Percentiles rank a stretch among this genome's conserved stretches.
Evolutionary conservation across 768 basidiomycete genomes (phyloP).

Genomic region (Pisolithus microcarpus): DNA sequence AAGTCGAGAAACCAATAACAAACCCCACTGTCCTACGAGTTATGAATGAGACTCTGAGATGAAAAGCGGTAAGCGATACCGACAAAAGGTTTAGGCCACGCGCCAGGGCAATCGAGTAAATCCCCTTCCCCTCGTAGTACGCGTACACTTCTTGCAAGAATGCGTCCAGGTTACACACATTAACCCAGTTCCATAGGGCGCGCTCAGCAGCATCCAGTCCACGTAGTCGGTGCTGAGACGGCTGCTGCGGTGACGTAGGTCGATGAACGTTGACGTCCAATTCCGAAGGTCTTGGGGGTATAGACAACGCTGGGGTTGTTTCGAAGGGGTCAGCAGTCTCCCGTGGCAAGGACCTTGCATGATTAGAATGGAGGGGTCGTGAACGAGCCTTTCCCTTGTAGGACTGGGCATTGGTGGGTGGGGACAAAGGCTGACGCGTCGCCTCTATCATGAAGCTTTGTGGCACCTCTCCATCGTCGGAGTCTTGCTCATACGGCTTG

Average conservation of each 20-base stretch:
- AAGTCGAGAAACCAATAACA: slow-evolving; percentile 97
- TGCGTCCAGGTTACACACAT: slow-evolving; percentile 93
- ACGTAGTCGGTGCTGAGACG: slow-evolving; percentile 43
- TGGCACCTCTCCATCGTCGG: slow-evolving; percentile 79
- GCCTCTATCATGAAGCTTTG: slow-evolving; percentile 84
- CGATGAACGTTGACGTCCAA: slow-evolving; percentile 35
- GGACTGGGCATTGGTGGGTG: slow-evolving; percentile 16
- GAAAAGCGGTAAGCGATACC: slow-evolving; percentile 31
- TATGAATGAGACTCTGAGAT: slow-evolving; percentile 18
- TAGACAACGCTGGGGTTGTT: slow-evolving; percentile 35
- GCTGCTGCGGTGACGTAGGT: slow-evolving; percentile 14
- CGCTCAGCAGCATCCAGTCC: slow-evolving; percentile 81
- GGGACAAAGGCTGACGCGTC: slow-evolving; percentile 32
- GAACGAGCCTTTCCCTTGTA: slow-evolving; percentile 36
- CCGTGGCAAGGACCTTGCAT: slow-evolving; percentile 32
- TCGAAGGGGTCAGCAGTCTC: slow-evolving; percentile 34
- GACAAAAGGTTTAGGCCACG: slow-evolving; percentile 92
- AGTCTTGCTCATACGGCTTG: slow-evolving; percentile 48
- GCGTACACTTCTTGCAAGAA: slow-evolving; percentile 93
- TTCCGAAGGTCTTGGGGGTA: slow-evolving; percentile 62
- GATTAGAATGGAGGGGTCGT: slow-evolving; percentile 47
- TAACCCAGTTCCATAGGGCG: slow-evolving; percentile 98
- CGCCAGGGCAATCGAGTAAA: slow-evolving; percentile 89
- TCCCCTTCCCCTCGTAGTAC: slow-evolving; percentile 96
- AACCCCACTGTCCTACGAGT: slow-evolving; percentile 85